Percentiles rank a stretch among this genome's conserved stretches.
These are phyloP conservation scores for Lentinula guzmanii DNA, from an alignment of 768 basidiomycete species.

Conservation along the genomic window DNA sequence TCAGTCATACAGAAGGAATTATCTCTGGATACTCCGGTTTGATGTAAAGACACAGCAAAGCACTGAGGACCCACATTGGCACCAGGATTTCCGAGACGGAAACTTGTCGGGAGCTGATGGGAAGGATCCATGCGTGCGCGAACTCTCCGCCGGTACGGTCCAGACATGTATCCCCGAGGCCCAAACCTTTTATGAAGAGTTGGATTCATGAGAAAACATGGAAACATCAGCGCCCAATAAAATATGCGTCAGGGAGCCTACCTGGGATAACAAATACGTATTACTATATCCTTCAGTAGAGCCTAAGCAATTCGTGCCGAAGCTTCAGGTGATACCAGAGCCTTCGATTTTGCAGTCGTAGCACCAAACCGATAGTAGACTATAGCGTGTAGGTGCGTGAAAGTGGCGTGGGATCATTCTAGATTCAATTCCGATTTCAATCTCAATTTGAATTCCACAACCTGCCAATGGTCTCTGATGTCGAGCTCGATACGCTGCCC, in stretches of 20 bases:
- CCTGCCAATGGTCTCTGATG: neutral
- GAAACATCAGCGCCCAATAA: too few species aligned
- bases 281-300: too few species aligned
- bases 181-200: neutral
- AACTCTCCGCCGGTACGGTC: neutral
- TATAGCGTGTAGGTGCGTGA: too few species aligned
- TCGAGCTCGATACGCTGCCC: neutral
- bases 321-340: too few species aligned
- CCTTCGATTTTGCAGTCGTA: too few species aligned
- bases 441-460: neutral
- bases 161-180: neutral
- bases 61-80: neutral
- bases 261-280: too few species aligned
- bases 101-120: neutral
- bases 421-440: too few species aligned
- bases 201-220: too few species aligned
- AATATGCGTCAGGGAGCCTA: too few species aligned
- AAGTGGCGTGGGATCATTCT: too few species aligned
- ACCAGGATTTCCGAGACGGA: neutral
- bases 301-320: too few species aligned
- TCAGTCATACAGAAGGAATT: neutral
- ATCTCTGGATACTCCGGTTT: neutral
- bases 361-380: too few species aligned
- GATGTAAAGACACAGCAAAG: neutral
- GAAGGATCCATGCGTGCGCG: neutral